Evolutionary conservation across 2,329 filamentous ascomycete genomes (phyloP).

Genomic region (Podosphaera fusca): DNA sequence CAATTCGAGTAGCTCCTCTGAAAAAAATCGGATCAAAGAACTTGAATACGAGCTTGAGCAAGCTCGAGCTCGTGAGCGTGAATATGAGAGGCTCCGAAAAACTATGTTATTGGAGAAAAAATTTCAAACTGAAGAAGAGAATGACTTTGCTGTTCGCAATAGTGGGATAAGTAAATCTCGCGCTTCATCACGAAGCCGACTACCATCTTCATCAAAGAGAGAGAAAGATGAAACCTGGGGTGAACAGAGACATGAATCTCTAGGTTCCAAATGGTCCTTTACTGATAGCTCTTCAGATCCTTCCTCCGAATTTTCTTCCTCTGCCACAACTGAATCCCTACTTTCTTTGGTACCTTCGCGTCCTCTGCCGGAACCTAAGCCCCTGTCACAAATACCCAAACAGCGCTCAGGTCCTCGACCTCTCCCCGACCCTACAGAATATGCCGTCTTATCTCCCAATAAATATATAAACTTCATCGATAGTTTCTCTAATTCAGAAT

Average conservation of each 20-base stretch:
- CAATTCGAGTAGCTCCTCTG: slow-evolving; percentile 20
- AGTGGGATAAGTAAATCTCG: slow-evolving; percentile 10
- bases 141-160: slow-evolving; percentile 12
- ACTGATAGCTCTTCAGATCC: neutral
- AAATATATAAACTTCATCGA: slow-evolving; percentile 3
- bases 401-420: slow-evolving; percentile 17
- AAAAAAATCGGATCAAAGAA: slow-evolving; percentile 51
- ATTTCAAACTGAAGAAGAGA: slow-evolving; percentile 11
- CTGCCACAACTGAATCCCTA: neutral
- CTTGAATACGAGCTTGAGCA: slow-evolving; percentile 51
- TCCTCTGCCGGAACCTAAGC: slow-evolving; percentile 14
- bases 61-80: slow-evolving; percentile 41
- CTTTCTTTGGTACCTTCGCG: slow-evolving; percentile 10
- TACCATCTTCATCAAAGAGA: slow-evolving; percentile 10
- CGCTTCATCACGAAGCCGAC: slow-evolving; percentile 10
- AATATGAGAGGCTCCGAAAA: slow-evolving; percentile 37
- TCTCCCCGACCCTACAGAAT: slow-evolving; percentile 16
- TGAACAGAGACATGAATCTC: slow-evolving; percentile 27
- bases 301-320: neutral
- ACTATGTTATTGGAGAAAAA: slow-evolving; percentile 13
- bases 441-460: slow-evolving; percentile 9
- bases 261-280: slow-evolving; percentile 8
- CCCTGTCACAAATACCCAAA: slow-evolving; percentile 9
- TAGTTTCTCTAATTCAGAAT: neutral
- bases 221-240: slow-evolving; percentile 23